Percentiles rank a stretch among this genome's conserved stretches.
phyloP scores from a whole-genome alignment of 1,284 basidiomycete species.

The Trametes polyzona region DNA sequence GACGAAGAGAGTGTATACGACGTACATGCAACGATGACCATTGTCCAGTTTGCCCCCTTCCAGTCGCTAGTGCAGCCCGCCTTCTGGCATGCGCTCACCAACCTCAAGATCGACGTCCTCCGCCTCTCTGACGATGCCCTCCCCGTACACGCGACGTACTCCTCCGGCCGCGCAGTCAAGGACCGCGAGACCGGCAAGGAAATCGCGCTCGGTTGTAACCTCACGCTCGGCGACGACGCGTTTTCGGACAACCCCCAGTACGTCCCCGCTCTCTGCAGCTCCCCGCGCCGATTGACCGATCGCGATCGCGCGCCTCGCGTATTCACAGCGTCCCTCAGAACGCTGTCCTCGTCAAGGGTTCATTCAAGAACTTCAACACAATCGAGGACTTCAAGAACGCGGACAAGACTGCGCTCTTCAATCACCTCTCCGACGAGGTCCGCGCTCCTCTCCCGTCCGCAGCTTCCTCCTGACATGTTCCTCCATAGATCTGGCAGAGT shows the following conservation, averaged over 20 bases:
- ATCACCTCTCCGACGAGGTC: slow-evolving; percentile 66
- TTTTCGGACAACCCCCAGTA: slow-evolving; percentile 48
- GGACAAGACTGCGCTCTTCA: slow-evolving; percentile 88
- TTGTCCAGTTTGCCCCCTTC: slow-evolving; percentile 89
- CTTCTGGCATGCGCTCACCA: slow-evolving; percentile 92
- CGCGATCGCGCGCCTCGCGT: background rate
- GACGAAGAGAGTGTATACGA: no score
- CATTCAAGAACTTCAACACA: slow-evolving; percentile 94
- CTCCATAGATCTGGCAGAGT: slow-evolving; percentile 66
- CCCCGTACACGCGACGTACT: slow-evolving; percentile 70
- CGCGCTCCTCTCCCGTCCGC: slow-evolving; percentile 10
- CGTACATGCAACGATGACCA: slow-evolving; percentile 44
- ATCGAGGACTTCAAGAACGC: slow-evolving; percentile 93
- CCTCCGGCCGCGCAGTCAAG: slow-evolving; percentile 69
- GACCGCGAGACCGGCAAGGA: slow-evolving; percentile 77
- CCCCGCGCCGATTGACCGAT: background rate
- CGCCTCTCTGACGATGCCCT: slow-evolving; percentile 80
- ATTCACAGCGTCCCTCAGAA: slow-evolving; percentile 40
- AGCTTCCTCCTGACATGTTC: slow-evolving; percentile 4
- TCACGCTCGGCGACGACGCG: slow-evolving; percentile 62
- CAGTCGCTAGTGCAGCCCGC: slow-evolving; percentile 86
- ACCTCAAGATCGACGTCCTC: slow-evolving; percentile 90
- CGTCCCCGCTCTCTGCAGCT: slow-evolving; percentile 8
- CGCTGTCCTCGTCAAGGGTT: slow-evolving; percentile 56
- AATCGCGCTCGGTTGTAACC: slow-evolving; percentile 62